Percentiles rank a stretch among this genome's conserved stretches.
These are phyloP conservation scores for Alternaria sp. DNA, from an alignment of 2,329 filamentous ascomycete genomes.

Conservation along the genomic window DNA sequence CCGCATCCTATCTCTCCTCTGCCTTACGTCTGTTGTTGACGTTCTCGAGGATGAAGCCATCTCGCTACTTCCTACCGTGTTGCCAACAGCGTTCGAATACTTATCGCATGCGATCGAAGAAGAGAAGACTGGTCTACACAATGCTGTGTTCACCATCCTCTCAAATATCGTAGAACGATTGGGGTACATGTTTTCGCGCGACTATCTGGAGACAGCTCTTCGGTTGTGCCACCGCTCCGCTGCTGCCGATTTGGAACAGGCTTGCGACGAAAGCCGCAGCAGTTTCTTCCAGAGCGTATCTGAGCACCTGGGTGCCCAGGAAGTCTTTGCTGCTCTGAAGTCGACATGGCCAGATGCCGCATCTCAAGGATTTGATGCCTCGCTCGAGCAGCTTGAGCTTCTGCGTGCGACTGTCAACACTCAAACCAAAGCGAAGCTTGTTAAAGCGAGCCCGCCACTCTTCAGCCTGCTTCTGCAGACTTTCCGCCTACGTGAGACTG, in stretches of 20 bases:
- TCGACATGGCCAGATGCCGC: constrained; percentile 76
- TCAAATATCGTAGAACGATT: constrained; percentile 82
- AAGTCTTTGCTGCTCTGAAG: constrained; percentile 77
- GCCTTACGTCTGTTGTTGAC: constrained; percentile 87
- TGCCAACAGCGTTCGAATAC: constrained; percentile 76
- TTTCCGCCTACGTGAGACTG: constrained; percentile 69
- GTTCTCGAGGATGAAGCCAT: constrained; percentile 88
- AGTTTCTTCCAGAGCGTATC: constrained; percentile 79
- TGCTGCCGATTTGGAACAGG: constrained; percentile 66
- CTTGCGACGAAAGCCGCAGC: constrained; percentile 70
- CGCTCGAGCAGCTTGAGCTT: constrained; percentile 74
- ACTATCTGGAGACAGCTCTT: constrained; percentile 77
- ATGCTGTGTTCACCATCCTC: constrained; percentile 82
- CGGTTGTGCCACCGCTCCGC: constrained; percentile 77
- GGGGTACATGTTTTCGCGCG: constrained; percentile 86
- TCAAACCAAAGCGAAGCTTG: constrained; percentile 79
- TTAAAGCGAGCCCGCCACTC: constrained; percentile 76
- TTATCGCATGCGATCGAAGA: constrained; percentile 70
- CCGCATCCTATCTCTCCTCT: constrained; percentile 84
- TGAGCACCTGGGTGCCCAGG: constrained; percentile 78
- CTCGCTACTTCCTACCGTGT: constrained; percentile 78
- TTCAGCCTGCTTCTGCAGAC: constrained; percentile 66
- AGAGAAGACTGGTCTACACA: constrained; percentile 72
- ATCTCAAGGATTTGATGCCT: constrained; percentile 63
- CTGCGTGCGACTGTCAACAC: constrained; percentile 77